Evolutionary conservation across 1,284 basidiomycete genomes (phyloP), one percentile per base, ranked within the genome.

Genomic region (Heterobasidion occidentale): DNA sequence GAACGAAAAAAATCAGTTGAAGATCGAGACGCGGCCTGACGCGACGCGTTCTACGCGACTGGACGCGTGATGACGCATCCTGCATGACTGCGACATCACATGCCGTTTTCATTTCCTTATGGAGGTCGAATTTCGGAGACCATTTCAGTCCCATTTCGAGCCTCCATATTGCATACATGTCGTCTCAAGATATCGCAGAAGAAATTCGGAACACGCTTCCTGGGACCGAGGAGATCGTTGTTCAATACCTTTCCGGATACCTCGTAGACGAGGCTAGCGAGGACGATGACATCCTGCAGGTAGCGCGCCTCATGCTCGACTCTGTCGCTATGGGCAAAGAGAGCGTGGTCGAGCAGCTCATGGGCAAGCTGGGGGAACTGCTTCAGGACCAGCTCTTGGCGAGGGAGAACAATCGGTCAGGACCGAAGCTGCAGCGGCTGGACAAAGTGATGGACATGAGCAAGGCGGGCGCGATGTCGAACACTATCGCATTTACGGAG

Each of bases 391-490:
- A 85, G 53, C 72, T 90, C 47, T 76, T 70, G 52, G 76, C 84
- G 42, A 74, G 78, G 52, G 84, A 78, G 66, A 84, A 77, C 58
- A 79, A 78, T 63, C 59, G 68, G 63, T 61, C 78, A 47, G 79
- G 77, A 27, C 78, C 82, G 59, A 79, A 81, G 60, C 67, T 92
- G 47, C 81, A 84, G 63, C 87, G 90, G 67, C 77, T 99, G 58
- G 96, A 98, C 70, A 93, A 92, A 71, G 91, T 94, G 47, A 86
- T 99, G 77, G 91, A 98, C 66, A 92, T 99, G 88, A 90, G 92
- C 71, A 88, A 88, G 68, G 75, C 85, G 9, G 81, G 79, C n/a
- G 81, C 85, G 48, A 86, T 95, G 73, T 92, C 90, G 48, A 88
- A 77, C 54, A 94, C 93, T 2, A 90, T 94, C 63, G 89, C 86